Evolutionary conservation across 2,329 filamentous ascomycete species (phyloP).

Genomic region (Hawksworthiomyces lignivorus): DNA sequence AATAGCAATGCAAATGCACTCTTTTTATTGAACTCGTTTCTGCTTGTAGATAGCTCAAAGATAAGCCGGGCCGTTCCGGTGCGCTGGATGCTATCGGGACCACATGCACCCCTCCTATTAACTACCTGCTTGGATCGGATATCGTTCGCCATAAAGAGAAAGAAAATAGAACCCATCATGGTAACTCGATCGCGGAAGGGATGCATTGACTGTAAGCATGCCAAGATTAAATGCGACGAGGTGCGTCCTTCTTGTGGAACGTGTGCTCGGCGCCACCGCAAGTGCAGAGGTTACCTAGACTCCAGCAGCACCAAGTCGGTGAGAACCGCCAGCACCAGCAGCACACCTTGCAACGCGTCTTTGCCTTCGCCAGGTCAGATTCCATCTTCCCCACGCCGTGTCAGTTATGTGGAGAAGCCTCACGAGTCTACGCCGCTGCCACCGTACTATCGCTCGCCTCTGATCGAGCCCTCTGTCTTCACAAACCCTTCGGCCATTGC

Average conservation of each 20-base stretch:
- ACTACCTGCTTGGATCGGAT: neutral
- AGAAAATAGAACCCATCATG: constrained; percentile 4
- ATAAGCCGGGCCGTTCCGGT: constrained; percentile 1
- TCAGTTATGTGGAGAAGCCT: too few species aligned
- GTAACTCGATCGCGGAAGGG: constrained; percentile 14
- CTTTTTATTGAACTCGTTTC: neutral
- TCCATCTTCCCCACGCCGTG: too few species aligned
- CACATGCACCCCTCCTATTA: too few species aligned
- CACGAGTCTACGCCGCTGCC: too few species aligned
- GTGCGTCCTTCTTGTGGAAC: constrained; percentile 14
- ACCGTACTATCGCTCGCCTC: too few species aligned
- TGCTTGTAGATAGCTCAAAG: too few species aligned
- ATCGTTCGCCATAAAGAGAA: neutral
- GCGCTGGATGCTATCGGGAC: constrained; percentile 2
- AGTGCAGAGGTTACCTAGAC: constrained; percentile 12
- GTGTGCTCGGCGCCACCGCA: constrained; percentile 12
- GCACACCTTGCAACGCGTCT: neutral
- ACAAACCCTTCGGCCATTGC: too few species aligned
- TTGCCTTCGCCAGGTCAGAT: too few species aligned
- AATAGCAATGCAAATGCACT: too few species aligned
- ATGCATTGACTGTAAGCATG: constrained; percentile 16
- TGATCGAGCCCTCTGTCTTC: too few species aligned
- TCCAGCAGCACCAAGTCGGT: neutral
- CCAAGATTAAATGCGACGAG: constrained; percentile 16
- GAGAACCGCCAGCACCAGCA: too few species aligned